Evolutionary conservation across 345 rosid species (phyloP).

Genomic region (Hypericum androsaemum): DNA sequence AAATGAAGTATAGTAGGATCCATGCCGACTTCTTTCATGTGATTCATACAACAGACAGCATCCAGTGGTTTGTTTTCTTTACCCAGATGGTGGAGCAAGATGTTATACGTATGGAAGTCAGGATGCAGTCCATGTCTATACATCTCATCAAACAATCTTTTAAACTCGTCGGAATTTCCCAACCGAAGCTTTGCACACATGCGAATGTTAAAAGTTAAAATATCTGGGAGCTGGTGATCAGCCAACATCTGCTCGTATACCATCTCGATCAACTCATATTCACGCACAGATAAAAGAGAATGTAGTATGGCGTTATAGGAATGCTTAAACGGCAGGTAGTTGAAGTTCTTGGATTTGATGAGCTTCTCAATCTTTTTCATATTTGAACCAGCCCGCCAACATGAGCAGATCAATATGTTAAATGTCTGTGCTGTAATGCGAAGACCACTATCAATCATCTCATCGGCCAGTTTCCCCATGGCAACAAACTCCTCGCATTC

Average conservation of each 20-base stretch:
- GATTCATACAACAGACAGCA: conserved; percentile 61
- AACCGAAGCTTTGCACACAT: conserved; percentile 67
- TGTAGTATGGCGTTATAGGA: conserved; percentile 72
- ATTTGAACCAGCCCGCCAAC: conserved; percentile 68
- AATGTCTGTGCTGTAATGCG: conserved; percentile 73
- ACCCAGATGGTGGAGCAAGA: conserved; percentile 76
- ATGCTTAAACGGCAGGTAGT: conserved; percentile 60
- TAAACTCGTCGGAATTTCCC: conserved; percentile 56
- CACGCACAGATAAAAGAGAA: conserved; percentile 39
- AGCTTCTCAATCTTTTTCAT: conserved; percentile 66
- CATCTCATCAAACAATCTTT: conserved; percentile 74
- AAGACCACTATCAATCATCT: conserved; percentile 65
- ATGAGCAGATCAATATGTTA: conserved; percentile 69
- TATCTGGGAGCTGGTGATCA: conserved; percentile 50
- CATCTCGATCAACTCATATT: conserved; percentile 82
- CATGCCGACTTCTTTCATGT: conserved; percentile 67
- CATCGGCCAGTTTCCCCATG: conserved; percentile 85
- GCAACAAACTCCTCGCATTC: conserved; percentile 74
- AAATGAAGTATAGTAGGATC: conserved; percentile 58
- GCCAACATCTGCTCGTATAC: conserved; percentile 67
- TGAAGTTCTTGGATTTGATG: conserved; percentile 66
- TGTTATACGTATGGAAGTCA: conserved; percentile 67
- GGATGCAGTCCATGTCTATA: conserved; percentile 49
- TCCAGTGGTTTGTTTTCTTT: conserved; percentile 75
- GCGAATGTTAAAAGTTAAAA: conserved; percentile 55